Evolutionary conservation across 139 green algal genomes (phyloP).

Genomic region (Tetraselmis chui): DNA sequence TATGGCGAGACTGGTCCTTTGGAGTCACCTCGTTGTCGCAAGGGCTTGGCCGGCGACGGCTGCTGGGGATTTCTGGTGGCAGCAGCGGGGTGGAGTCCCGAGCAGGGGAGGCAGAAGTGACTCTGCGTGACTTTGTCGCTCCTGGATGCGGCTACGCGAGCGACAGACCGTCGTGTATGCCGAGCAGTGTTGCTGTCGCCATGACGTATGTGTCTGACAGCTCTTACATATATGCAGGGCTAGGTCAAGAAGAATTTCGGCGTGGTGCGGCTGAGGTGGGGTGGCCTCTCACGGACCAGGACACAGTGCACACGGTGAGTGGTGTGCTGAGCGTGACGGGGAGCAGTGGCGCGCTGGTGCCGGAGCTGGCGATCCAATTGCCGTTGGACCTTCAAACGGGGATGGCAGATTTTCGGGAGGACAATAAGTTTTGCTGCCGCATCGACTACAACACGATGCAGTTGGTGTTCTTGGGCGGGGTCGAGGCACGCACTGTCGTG

Average conservation of each 20-base stretch:
- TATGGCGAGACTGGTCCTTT: background rate
- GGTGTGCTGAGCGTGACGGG: background rate
- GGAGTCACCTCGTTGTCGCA: background rate
- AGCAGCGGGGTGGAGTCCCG: background rate
- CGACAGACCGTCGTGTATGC: background rate
- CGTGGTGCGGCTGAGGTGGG: too few species aligned
- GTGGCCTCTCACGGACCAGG: background rate
- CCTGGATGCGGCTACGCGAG: background rate
- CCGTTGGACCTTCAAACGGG: background rate
- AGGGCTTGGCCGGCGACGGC: too few species aligned
- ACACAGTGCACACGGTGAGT: background rate
- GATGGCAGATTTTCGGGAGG: background rate
- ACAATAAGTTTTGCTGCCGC: background rate
- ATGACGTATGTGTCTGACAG: background rate
- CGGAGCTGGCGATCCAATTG: background rate
- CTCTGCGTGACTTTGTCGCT: background rate
- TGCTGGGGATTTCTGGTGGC: too few species aligned
- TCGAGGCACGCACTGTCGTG: background rate
- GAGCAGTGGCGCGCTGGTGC: background rate
- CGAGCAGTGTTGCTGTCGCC: background rate
- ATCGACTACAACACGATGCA: background rate
- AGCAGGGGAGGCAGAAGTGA: background rate
- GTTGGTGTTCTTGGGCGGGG: background rate
- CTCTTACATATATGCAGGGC: background rate
- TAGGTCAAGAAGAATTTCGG: background rate